phyloP scores from a whole-genome alignment of 108 stramenopile species.

The Schizochytrium sp. region DNA sequence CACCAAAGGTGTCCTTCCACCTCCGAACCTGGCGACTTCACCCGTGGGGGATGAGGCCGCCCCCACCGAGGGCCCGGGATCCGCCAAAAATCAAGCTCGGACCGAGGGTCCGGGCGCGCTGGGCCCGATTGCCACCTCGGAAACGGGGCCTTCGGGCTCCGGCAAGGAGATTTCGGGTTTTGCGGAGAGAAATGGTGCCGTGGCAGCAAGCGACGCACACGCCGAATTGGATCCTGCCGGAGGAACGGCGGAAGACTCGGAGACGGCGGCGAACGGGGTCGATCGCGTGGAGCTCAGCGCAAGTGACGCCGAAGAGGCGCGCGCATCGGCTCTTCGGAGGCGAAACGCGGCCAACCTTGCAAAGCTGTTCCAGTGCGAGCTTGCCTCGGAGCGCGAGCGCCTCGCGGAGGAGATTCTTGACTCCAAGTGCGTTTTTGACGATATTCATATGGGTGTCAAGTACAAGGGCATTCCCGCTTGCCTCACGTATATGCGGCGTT shows the following conservation, averaged over 20 bases:
- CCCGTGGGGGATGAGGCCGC: not conserved
- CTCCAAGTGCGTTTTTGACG: constrained; percentile 10
- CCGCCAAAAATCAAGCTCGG: too few species aligned
- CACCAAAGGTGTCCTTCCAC: not conserved
- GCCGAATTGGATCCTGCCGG: too few species aligned
- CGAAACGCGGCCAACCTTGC: not conserved
- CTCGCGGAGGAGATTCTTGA: constrained; percentile 6
- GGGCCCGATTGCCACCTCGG: too few species aligned
- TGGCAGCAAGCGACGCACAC: too few species aligned
- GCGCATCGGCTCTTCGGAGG: not conserved
- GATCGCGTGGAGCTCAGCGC: not conserved
- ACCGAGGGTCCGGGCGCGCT: too few species aligned
- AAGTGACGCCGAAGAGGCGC: not conserved
- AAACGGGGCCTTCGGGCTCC: too few species aligned
- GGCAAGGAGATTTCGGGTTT: too few species aligned
- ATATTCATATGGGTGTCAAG: constrained; percentile 13
- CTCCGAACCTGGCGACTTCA: not conserved
- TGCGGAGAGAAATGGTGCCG: too few species aligned
- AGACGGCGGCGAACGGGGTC: too few species aligned
- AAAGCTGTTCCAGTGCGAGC: not conserved
- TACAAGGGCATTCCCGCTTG: constrained; percentile 12
- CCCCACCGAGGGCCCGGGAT: too few species aligned
- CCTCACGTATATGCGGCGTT: not conserved
- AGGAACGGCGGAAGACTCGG: too few species aligned
- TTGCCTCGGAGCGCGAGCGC: not conserved